Evolutionary conservation across 2,329 filamentous ascomycete species (phyloP).

Genomic region (Penicillium expansum): DNA sequence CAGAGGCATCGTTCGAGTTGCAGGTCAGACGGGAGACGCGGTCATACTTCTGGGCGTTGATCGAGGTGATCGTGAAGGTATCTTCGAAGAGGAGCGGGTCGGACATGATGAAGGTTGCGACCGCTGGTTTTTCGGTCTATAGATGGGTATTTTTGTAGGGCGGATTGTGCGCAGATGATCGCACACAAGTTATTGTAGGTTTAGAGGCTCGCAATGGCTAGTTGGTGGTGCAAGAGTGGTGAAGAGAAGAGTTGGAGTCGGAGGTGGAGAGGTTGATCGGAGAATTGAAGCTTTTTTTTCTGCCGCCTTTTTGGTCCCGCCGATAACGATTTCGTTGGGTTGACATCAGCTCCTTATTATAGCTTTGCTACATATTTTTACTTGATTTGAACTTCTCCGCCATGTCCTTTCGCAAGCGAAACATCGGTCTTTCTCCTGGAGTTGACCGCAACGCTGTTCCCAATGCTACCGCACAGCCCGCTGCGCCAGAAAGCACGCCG

Average conservation of each 20-base stretch:
- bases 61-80: conserved; percentile 74
- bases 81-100: conserved; percentile 95
- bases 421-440: conserved; percentile 54
- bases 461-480: conserved; percentile 28
- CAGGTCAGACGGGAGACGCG: conserved; percentile 83
- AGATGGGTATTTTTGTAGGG: background rate
- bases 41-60: conserved; percentile 90
- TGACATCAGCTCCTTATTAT: background rate
- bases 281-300: conserved; percentile 31
- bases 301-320: conserved; percentile 26
- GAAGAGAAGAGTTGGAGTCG: conserved; percentile 16
- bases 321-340: conserved; percentile 22
- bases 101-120: conserved; percentile 56
- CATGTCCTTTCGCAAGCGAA: conserved; percentile 69
- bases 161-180: background rate
- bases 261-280: conserved; percentile 18
- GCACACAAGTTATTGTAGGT: background rate
- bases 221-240: conserved; percentile 2
- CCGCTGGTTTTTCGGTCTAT: conserved; percentile 19
- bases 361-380: background rate
- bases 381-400: conserved; percentile 5
- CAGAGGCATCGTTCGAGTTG: conserved; percentile 70
- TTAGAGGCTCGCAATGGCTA: background rate
- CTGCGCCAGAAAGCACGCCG: conserved; percentile 35
- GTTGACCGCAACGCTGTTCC: conserved; percentile 32